A percentile compares a stretch with the other conserved stretches of the same genome.
phyloP scores from a whole-genome alignment of 2,329 filamentous ascomycete genomes.

The Neocucurbitaria cava region DNA sequence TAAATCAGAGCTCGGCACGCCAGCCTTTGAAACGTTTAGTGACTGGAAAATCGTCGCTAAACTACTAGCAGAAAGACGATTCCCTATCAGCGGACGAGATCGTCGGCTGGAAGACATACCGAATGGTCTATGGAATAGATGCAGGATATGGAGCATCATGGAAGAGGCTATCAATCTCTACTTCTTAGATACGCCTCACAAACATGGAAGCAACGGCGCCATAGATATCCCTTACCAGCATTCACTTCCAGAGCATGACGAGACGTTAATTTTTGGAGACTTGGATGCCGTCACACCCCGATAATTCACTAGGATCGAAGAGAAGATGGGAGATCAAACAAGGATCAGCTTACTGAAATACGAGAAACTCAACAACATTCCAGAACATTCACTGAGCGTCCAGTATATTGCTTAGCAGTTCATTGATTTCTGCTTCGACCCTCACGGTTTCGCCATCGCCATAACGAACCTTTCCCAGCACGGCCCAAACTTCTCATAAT shows the following conservation, averaged over 20 bases:
- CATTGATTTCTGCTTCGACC: background rate
- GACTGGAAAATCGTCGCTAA: constrained; percentile 27
- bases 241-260: background rate
- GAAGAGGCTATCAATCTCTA: constrained; percentile 13
- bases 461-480: constrained; percentile 31
- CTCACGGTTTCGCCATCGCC: constrained; percentile 14
- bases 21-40: constrained; percentile 3
- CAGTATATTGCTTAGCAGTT: background rate
- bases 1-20: background rate
- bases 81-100: constrained; percentile 16
- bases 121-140: constrained; percentile 33
- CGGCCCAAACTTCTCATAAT: constrained; percentile 31
- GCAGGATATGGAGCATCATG: constrained; percentile 34
- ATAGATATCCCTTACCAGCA: background rate
- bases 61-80: constrained; percentile 21
- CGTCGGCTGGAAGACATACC: constrained; percentile 17
- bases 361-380: background rate
- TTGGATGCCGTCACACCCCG: no score
- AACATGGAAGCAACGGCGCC: background rate
- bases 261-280: no score
- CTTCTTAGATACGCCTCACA: background rate
- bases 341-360: background rate
- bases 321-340: background rate
- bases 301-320: background rate
- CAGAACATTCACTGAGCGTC: background rate